phyloP scores from a whole-genome alignment of 148 eudicot species.

The Amaranthus palmeri region DNA sequence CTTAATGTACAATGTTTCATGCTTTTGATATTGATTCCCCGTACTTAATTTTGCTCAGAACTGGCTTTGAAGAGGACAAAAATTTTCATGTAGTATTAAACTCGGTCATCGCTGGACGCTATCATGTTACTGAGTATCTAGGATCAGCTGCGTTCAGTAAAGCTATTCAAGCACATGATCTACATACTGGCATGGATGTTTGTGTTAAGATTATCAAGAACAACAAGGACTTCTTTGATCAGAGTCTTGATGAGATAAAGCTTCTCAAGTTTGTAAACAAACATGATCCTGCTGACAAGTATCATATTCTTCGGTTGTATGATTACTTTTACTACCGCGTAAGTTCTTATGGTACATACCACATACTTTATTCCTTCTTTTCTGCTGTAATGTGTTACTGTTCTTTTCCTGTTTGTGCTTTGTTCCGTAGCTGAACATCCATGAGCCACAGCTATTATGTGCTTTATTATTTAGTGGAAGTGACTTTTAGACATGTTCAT shows the following conservation, averaged over 20 bases:
- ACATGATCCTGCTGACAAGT: slow-evolving; percentile 94
- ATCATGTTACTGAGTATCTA: slow-evolving; percentile 98
- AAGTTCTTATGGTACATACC: slow-evolving; percentile 34
- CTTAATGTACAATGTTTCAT: slow-evolving; percentile 1
- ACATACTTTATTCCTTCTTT: not conserved
- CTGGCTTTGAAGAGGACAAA: slow-evolving; percentile 99
- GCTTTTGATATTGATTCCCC: slow-evolving; percentile 15
- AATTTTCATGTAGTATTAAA: slow-evolving; percentile 87
- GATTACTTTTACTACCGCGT: slow-evolving; percentile 97
- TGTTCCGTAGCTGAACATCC: no score
- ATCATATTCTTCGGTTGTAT: slow-evolving; percentile 85
- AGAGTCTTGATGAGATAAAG: slow-evolving; percentile 99
- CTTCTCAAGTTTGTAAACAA: slow-evolving; percentile 92
- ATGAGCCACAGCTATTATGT: no score
- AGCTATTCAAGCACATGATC: slow-evolving; percentile 99
- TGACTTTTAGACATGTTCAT: no score
- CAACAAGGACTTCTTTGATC: slow-evolving; percentile 98
- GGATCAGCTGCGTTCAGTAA: slow-evolving; percentile 99
- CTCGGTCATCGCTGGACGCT: slow-evolving; percentile 94
- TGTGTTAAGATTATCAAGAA: slow-evolving; percentile 97
- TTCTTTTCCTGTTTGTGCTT: no score
- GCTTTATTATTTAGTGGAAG: no score
- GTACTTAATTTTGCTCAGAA: slow-evolving; percentile 37
- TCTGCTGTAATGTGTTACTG: not conserved
- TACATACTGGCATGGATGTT: slow-evolving; percentile 99